Evolutionary conservation across 2,329 filamentous ascomycete genomes (phyloP), one percentile per base, ranked within the genome.

Genomic region (Bimuria novae-zelandiae): DNA sequence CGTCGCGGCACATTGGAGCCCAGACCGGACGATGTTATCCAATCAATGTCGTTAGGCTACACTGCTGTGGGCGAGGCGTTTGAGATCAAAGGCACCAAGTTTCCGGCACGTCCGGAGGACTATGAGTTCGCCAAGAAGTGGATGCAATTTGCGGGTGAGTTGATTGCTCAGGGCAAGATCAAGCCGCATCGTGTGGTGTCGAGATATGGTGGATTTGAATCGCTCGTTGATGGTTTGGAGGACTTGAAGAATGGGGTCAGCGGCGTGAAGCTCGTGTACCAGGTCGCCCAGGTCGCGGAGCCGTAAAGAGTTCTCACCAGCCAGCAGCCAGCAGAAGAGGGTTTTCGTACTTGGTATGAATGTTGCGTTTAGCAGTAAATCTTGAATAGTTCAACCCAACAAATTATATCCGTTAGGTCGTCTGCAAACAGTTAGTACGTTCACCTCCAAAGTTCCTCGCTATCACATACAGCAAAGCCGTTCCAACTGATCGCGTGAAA

Each of bases 41-140:
- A 72, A 17, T 73, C 71, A 21, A 60, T 61, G 10, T 79, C 74
- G 2, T 54, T 79, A 4, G 78, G 62, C 2, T 80, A 79, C 59
- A 79, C 76, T 1, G 67, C 74, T 27, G 58, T 74, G 6, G 77
- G 77, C 5, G 77, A 79, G 49, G 56, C 56, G 11, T 73, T 51
- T 72, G 62, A 27, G 25, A 27, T 27, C 25, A 5, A 27, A 10
- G 25, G 46, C 16, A 62, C 71, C 2, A 23, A 68, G n/a, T 64
- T 63, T 63, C 42, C 75, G n/a, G 64, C 60, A 4, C 66, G 47
- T 16, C 55, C 59, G 21, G 49, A 62, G 16, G 61, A 72, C 23
- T 70, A 62, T 37, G 64, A 69, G 17, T 71, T 71, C 51, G 66
- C 58, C 10, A 46, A 49, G 12, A 67, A 59, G 54, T 71, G 67